Percentiles rank a stretch among this genome's conserved stretches.
These are phyloP conservation scores for Jatropha curcas DNA, from an alignment of 345 rosid genomes.

Conservation along the genomic window DNA sequence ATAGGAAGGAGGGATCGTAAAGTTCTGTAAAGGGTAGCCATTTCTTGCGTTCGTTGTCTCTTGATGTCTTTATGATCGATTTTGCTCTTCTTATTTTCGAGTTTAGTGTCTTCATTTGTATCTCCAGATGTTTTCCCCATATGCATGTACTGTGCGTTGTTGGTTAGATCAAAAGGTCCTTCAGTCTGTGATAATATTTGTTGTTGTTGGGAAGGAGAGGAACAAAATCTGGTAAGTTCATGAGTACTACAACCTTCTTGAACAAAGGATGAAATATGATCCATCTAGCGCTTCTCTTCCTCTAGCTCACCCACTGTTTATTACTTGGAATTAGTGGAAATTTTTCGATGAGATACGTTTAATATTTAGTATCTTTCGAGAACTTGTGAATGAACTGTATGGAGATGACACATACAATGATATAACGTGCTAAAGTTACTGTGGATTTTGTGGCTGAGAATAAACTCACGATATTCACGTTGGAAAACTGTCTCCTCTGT, in stretches of 20 bases:
- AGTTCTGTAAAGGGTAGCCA: conserved; percentile 35
- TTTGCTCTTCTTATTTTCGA: conserved; percentile 25
- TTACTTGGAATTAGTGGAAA: not conserved
- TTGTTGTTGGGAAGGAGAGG: conserved; percentile 14
- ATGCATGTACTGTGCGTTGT: not conserved
- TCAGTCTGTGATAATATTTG: not conserved
- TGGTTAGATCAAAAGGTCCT: not conserved
- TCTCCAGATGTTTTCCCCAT: no score
- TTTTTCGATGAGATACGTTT: conserved; percentile 7
- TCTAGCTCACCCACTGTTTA: no score
- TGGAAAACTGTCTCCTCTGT: not conserved
- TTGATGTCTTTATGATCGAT: conserved; percentile 41
- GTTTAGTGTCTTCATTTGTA: conserved; percentile 1
- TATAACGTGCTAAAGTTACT: conserved; percentile 5
- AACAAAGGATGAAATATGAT: conserved; percentile 19
- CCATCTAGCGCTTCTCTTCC: conserved; percentile 26
- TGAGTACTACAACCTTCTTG: conserved; percentile 23
- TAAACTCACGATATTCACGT: not conserved
- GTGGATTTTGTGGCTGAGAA: conserved; percentile 16
- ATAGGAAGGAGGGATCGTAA: conserved; percentile 40
- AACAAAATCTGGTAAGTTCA: conserved; percentile 25
- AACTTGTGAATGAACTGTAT: conserved; percentile 10
- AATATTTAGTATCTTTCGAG: conserved; percentile 22
- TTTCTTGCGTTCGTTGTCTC: conserved; percentile 48
- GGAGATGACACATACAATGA: no score